Base-by-base conservation (phyloP, 1,139 yeast genomes). In the Nadsonia starkeyi-henricii region DNA sequence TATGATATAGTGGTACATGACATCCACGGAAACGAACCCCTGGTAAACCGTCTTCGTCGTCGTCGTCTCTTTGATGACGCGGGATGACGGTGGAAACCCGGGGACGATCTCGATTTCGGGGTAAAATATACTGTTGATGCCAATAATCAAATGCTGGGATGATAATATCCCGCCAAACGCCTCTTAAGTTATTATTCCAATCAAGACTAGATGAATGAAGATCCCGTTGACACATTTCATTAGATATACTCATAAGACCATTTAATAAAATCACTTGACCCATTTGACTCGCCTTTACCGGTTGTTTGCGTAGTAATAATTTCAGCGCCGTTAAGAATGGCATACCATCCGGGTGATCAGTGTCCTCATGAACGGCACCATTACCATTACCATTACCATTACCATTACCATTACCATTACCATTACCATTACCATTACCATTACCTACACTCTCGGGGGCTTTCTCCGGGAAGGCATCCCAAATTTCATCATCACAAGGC, bases 401-500 rank as follows among this genome's bases (percentile, higher is more conserved):
- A n/a, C n/a, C n/a, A n/a, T n/a, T n/a, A n/a, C n/a, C n/a, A n/a
- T n/a, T n/a, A n/a, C n/a, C n/a, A n/a, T n/a, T n/a, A n/a, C n/a
- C n/a, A n/a, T n/a, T n/a, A n/a, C n/a, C n/a, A n/a, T n/a, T n/a
- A n/a, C n/a, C n/a, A n/a, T n/a, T n/a, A n/a, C n/a, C n/a, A 21
- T 53, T 52, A 15, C 56, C 53, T 5, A 52, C 26, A 7, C 57
- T 47, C n/a, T 61, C 60, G 30, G 55, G 53, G n/a, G 55, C 53
- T 51, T 50, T 50, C 20, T 59, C 62, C 54, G 58, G 65, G 57
- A 48, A 65, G 48, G 58, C 66, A 48, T 82, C 89, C 96, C 95
- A 84, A 47, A 83, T 66, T 21, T 72, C 77, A 58, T 85, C 95
- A 50, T 81, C 79, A 59, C 94, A 85, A 0, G 95, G 96, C 59